phyloP scores from a whole-genome alignment of 768 basidiomycete species.

The Podaxis rugospora region DNA sequence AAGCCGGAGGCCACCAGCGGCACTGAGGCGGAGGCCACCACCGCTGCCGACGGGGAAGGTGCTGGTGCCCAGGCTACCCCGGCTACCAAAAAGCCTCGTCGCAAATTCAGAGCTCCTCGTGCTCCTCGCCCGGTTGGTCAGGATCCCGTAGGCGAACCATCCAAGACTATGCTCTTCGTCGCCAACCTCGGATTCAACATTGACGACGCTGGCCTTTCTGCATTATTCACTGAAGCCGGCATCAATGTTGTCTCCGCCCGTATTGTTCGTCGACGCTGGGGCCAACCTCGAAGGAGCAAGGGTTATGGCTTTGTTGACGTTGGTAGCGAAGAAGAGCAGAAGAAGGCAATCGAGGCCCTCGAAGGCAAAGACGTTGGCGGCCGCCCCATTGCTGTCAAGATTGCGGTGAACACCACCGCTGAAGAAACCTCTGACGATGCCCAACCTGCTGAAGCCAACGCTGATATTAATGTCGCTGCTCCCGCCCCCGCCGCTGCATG shows the following conservation, averaged over 20 bases:
- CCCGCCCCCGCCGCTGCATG: constrained; percentile 27
- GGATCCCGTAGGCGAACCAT: constrained; percentile 83
- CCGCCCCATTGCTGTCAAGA: constrained; percentile 86
- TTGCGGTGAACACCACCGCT: constrained; percentile 83
- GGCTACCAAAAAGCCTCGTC: constrained; percentile 49
- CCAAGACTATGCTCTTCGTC: constrained; percentile 88
- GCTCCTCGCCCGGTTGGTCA: constrained; percentile 70
- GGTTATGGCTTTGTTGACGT: constrained; percentile 99
- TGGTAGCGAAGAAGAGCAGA: constrained; percentile 81
- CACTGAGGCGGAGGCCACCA: constrained; percentile 28
- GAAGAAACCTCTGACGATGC: constrained; percentile 48
- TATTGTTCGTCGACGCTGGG: constrained; percentile 84
- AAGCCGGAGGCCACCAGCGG: constrained; percentile 29
- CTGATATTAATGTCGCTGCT: constrained; percentile 19
- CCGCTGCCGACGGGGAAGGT: constrained; percentile 31
- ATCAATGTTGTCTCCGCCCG: constrained; percentile 82
- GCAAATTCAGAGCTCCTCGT: constrained; percentile 56
- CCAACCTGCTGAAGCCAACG: constrained; percentile 25
- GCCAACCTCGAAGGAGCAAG: constrained; percentile 83
- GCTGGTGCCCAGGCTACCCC: constrained; percentile 30
- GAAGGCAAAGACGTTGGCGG: constrained; percentile 88
- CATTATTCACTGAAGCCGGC: constrained; percentile 84
- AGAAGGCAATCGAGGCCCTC: constrained; percentile 83
- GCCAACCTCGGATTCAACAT: constrained; percentile 97
- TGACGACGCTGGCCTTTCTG: constrained; percentile 75